Base-by-base conservation (phyloP, 352 stramenopile species). In the Globisporangium parvum region DNA sequence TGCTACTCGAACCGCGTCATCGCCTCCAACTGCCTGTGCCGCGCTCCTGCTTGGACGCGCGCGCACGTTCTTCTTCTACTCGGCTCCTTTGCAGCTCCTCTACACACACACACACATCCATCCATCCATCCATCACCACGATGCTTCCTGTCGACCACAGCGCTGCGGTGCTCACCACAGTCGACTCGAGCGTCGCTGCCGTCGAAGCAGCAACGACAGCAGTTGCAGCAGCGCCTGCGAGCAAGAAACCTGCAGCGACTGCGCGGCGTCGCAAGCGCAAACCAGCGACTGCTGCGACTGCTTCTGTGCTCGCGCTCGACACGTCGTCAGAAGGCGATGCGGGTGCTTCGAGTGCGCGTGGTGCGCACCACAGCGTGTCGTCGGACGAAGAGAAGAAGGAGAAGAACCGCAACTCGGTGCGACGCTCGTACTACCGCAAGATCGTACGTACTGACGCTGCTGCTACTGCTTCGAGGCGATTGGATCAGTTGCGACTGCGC, bases 331-430 rank as follows among this genome's bases (percentile, higher is more conserved):
- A 55, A 20, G n/a, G 37, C 31, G 31, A 40, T 26, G 15, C 15
- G n/a, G 40, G 2, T 31, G 51, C 20, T 3, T 5, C 11, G 17
- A 26, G 11, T 33, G 21, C 53, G 4, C 26, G 14, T 24, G 14
- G 11, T 17, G 23, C 45, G 45, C 45, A 18, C 18, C 8, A 21
- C 21, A 39, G 54, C 11, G 42, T 21, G 28, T 53, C 47, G 28
- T 61, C 62, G 18, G 71, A 77, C 21, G 71, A 78, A 42, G 12
- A 75, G 35, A 81, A 78, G 57, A 73, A 73, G 39, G 71, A 76
- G 62, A 81, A 81, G 62, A 81, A 81, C 49, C 69, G 71, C 52
- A 73, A 81, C 57, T 81, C 71, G 33, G 69, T 80, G 52, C 73
- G 73, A 42, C 71, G 71, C 48, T 78, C 69, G 50, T 80, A 78